Conservation (phyloP, 2,329 filamentous ascomycete species). For the Exophiala dermatitidis region DNA sequence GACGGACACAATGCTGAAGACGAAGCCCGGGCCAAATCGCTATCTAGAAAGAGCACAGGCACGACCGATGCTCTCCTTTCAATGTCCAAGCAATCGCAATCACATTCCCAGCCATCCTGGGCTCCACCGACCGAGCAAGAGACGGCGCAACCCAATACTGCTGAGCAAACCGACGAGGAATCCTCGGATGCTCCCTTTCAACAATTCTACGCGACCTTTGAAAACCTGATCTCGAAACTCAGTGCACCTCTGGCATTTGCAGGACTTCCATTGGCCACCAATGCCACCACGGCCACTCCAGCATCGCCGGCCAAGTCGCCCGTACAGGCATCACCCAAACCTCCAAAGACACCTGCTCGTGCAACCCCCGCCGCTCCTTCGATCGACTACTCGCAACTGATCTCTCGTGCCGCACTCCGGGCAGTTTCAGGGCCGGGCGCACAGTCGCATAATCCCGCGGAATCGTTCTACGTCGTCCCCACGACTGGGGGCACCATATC, state of each 20-base stretch:
- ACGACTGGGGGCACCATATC: conserved; percentile 85
- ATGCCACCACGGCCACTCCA: conserved; percentile 26
- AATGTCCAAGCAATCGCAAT: conserved; percentile 5
- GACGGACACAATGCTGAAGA: conserved; percentile 59
- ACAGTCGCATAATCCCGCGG: conserved; percentile 51
- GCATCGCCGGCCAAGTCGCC: conserved; percentile 13
- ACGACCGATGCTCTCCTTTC: conserved; percentile 4
- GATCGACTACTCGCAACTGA: conserved; percentile 76
- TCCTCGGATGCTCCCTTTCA: conserved; percentile 70
- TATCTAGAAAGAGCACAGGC: conserved; percentile 7
- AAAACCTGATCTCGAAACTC: conserved; percentile 76
- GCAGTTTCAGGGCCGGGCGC: conserved; percentile 63
- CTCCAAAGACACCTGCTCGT: conserved; percentile 9
- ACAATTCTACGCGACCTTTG: conserved; percentile 86
- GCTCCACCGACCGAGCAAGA: conserved; percentile 9
- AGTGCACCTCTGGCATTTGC: conserved; percentile 90
- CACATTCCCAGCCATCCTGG: conserved; percentile 29
- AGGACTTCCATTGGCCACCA: conserved; percentile 65
- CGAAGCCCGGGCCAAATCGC: conserved; percentile 4
- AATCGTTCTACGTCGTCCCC: conserved; percentile 91
- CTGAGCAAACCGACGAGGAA: conserved; percentile 29
- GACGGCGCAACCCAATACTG: conserved; percentile 23
- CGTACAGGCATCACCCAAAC: conserved; percentile 5
- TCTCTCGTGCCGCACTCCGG: conserved; percentile 75
- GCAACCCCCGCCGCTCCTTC: conserved; percentile 29